Evolutionary conservation across 495 filamentous ascomycete genomes (phyloP), one percentile per base, ranked within the genome.

Genomic region (Podospora pseudocomata): DNA sequence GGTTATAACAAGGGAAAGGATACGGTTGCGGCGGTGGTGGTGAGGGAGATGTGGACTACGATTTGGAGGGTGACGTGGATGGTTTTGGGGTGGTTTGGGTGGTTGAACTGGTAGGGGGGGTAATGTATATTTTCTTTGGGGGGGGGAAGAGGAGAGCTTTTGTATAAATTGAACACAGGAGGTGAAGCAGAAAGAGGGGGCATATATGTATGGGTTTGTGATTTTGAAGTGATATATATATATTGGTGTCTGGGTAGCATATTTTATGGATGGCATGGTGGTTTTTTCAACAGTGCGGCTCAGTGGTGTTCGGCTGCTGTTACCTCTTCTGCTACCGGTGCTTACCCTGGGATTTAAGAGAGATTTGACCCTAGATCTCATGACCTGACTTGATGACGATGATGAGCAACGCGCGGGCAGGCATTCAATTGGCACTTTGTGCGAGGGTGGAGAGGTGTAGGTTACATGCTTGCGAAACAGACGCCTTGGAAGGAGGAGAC

Each of bases 21-120:
- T 11, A 49, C 39, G 54, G 49, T 28, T 44, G 44, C 80, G 0
- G 65, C 62, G 1, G 65, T 80, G 4, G 75, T 81, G 7, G 32
- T 72, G 0, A 74, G 72, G 7, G 82, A 85, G 71, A 66, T 81
- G n/a, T 84, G 81, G 82, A 82, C 82, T 1, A 80, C 73, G 18
- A 64, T 75, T 5, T 85, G 74, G 75, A 66, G 82, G 53, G 78
- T 80, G 0, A 74, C 66, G 28, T 85, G 82, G 82, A 83, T 85
- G 78, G 80, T 75, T 30, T 56, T 81, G 44, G 49, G 72, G 27
- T 77, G 81, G 54, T 85, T 78, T 72, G 74, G 64, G 6, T 84
- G 75, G 66, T 68, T 85, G 57, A 71, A 73, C 16, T 80, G 73
- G 66, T 49, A 49, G 2, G 15, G 39, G 39, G 39, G 39, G 39